Conservation (phyloP, 352 stramenopile species). For the Phytophthora citricola region DNA sequence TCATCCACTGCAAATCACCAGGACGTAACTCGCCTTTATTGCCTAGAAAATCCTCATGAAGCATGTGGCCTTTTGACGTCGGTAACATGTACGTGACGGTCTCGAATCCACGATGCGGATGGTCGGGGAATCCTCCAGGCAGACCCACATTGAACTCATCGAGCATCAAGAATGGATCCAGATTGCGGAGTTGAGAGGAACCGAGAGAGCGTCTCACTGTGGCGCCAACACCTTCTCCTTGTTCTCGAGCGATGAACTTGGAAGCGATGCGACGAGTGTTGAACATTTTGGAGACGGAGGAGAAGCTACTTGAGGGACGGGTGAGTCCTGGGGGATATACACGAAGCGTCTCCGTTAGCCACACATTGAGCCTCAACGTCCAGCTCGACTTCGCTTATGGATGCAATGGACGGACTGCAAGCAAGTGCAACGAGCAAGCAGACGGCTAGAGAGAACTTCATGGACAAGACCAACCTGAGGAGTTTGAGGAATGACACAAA, state of each 20-base stretch:
- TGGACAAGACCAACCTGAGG: constrained; percentile 24
- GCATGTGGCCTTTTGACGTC: constrained; percentile 76
- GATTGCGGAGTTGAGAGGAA: constrained; percentile 49
- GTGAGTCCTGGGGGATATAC: constrained; percentile 21
- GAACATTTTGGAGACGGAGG: constrained; percentile 31
- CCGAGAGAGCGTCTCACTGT: constrained; percentile 63
- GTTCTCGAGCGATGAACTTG: constrained; percentile 65
- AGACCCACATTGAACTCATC: constrained; percentile 61
- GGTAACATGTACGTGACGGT: constrained; percentile 92
- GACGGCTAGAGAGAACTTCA: constrained; percentile 8
- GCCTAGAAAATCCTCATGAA: constrained; percentile 85
- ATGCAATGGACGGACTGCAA: constrained; percentile 2
- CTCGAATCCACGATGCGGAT: constrained; percentile 93
- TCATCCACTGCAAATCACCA: constrained; percentile 73
- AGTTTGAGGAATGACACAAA: constrained; percentile 6
- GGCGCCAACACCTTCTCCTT: constrained; percentile 62
- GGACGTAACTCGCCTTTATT: constrained; percentile 58
- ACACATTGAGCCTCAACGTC: constrained; percentile 26
- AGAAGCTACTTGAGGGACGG: constrained; percentile 3
- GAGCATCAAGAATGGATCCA: constrained; percentile 70
- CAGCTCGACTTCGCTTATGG: constrained; percentile 14
- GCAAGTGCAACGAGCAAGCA: constrained; percentile 3
- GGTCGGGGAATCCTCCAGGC: constrained; percentile 88
- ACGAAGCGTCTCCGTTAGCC: constrained; percentile 34
- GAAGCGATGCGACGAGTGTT: constrained; percentile 45